These are phyloP conservation scores for Gaillardinia entomophila DNA, from an alignment of 805 yeast genomes.

Conservation along the genomic window DNA sequence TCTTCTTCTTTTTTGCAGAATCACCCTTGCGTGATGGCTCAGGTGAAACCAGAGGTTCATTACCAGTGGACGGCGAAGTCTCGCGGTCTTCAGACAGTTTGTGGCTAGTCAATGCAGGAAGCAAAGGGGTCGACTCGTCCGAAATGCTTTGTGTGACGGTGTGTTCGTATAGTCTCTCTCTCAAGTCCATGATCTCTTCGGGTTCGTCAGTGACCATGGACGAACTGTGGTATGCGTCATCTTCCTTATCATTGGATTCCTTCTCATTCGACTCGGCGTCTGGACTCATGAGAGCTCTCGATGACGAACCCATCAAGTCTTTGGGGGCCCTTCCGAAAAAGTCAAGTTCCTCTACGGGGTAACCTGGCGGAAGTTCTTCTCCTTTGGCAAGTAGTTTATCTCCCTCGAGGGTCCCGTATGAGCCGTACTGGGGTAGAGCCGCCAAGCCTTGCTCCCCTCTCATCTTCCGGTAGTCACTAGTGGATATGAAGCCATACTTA, in stretches of 20 bases:
- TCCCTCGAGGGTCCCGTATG: constrained; percentile 23
- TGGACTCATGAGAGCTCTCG: constrained; percentile 8
- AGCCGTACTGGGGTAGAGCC: constrained; percentile 34
- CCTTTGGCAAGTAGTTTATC: constrained; percentile 66
- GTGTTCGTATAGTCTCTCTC: constrained; percentile 28
- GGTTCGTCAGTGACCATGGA: constrained; percentile 21
- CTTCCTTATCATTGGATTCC: constrained; percentile 2
- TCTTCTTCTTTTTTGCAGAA: too few relatives aligned
- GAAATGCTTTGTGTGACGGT: constrained; percentile 3
- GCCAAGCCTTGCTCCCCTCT: constrained; percentile 35
- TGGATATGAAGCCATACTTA: constrained; percentile 51
- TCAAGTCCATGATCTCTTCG: constrained; percentile 29
- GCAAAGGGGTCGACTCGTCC: too few relatives aligned
- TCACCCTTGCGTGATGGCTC: too few relatives aligned
- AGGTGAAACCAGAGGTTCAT: too few relatives aligned
- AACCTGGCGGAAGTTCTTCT: constrained; percentile 66
- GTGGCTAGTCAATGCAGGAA: too few relatives aligned
- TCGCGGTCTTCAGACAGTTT: too few relatives aligned
- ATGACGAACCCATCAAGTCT: constrained; percentile 24
- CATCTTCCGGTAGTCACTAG: constrained; percentile 32
- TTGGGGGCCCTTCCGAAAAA: constrained; percentile 46
- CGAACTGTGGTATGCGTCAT: background rate
- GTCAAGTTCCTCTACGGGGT: constrained; percentile 57
- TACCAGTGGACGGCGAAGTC: too few relatives aligned
- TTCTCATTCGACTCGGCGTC: constrained; percentile 5